Conservation (phyloP, 176 grass and related monocot species). For the Eragrostis nindensis region DNA sequence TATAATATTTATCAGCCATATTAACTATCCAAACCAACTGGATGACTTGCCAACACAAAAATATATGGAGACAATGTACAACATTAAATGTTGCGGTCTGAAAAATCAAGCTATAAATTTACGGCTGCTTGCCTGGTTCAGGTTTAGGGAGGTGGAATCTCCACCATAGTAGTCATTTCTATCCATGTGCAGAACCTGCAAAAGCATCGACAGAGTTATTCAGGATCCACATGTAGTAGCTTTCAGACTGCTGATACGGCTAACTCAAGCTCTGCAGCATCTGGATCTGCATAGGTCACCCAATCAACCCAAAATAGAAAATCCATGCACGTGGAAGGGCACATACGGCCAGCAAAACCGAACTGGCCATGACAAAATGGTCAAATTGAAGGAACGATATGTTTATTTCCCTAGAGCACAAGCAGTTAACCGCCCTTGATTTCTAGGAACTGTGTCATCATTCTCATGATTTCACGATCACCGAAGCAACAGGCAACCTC, state of each 20-base stretch:
- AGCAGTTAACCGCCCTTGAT: neutral
- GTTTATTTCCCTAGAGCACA: neutral
- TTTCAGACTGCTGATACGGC: neutral
- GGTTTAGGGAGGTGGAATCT: conserved; percentile 84
- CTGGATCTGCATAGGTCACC: neutral
- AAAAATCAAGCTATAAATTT: neutral
- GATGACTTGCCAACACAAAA: neutral
- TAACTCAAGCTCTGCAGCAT: neutral
- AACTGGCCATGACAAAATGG: neutral
- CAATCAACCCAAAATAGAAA: neutral
- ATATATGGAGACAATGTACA: neutral
- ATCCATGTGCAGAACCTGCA: conserved; percentile 91
- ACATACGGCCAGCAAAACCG: neutral
- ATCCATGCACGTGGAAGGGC: neutral
- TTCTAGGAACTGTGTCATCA: neutral
- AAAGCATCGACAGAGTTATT: conserved; percentile 1
- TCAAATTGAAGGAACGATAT: neutral
- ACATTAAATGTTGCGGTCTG: neutral
- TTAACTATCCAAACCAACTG: conserved; percentile 11
- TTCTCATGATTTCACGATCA: conserved; percentile 20
- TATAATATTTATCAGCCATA: neutral
- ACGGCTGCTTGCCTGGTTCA: conserved; percentile 61
- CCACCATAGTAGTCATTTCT: conserved; percentile 90
- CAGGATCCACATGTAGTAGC: conserved; percentile 1
- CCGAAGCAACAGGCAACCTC: conserved; percentile 1